Evolutionary conservation across 2,329 filamentous ascomycete genomes (phyloP), one percentile per base, ranked within the genome.

Genomic region (Raffaelea albimanens): DNA sequence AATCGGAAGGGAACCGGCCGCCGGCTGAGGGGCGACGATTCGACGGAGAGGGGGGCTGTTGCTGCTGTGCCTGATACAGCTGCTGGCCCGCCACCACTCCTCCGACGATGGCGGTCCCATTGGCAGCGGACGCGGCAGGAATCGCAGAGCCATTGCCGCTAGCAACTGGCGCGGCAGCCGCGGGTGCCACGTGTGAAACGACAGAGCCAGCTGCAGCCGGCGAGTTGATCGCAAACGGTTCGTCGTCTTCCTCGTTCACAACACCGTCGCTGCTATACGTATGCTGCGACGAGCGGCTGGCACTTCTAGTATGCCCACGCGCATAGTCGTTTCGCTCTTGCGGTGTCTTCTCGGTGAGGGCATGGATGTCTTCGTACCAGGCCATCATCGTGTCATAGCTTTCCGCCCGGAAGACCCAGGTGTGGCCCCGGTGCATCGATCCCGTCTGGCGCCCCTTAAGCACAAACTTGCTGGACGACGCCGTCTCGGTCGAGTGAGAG

Each of bases 401-500:
- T 58, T 84, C 81, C 45, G 80, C 80, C 41, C 82, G 76, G 66
- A 85, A 85, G 20, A 84, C 80, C 82, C 82, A 85, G 2, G 78
- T 83, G 57, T 84, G 81, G 21, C 80, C 81, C 48, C 90, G 86
- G 65, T 97, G 93, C 81, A 97, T 87, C 4, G 85, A 73, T 45
- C 93, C 91, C 4, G 89, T 93, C 67, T 97, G 91, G 51, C 90
- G 85, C 40, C 93, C 93, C 66, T 97, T 98, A 59, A 98, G 82
- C 64, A 96, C 88, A 64, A 98, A 98, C 64, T 98, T 98, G 70
- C 95, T 91, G 38, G 89, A 96, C 13, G 85, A 87, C 13, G 87
- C 90, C 43, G 80, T 83, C 50, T 82, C 80, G 51, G 81, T 78
- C 10, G 91, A 96, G 62, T 94, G 89, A 33, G 90, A 94, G 34